Base-by-base conservation (phyloP, 176 grass and related monocot species). In the Cocos nucifera region DNA sequence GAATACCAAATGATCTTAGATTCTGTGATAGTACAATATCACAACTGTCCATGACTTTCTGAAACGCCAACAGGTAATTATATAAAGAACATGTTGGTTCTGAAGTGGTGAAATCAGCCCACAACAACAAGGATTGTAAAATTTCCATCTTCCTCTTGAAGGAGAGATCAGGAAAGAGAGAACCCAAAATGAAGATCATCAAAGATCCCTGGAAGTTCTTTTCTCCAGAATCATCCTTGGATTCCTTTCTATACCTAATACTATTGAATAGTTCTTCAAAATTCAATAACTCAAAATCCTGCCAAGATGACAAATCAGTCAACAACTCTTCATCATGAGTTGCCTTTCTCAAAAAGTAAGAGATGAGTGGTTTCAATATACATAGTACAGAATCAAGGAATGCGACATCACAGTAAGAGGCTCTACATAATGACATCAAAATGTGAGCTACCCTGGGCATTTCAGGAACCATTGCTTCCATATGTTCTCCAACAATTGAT, bases 251-350 rank as follows among this genome's bases (percentile, higher is more conserved):
- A 19, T 19, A 74, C 19, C 35, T 71, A 24, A 87, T 84, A 73
- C 61, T 58, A 70, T 90, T 61, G 69, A 90, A 96, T 57, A 96
- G 69, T 60, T 96, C 91, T 81, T 90, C 91, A 82, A 96, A 90
- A 76, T 80, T 80, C 76, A 73, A 70, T 28, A 80, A 87, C 61
- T 87, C 86, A 87, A 90, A 82, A 82, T 87, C 81, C 29, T 78
- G 77, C 71, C 55, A 63, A 57, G 66, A 63, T 21, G 58, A 82
- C 56, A 68, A 52, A 32, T 85, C 57, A 53, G 68, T 54, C 15
- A 76, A 80, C 52, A 77, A 56, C 55, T 87, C 81, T 86, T 77
- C 78, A 70, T 84, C 72, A 58, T 70, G 71, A 49, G 57, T 66
- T 65, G 64, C 65, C 79, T 75, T 82, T 71, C 54, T 74, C 75